Base-by-base conservation (phyloP, 1,284 basidiomycete genomes). In the Leucoagaricus sp. region DNA sequence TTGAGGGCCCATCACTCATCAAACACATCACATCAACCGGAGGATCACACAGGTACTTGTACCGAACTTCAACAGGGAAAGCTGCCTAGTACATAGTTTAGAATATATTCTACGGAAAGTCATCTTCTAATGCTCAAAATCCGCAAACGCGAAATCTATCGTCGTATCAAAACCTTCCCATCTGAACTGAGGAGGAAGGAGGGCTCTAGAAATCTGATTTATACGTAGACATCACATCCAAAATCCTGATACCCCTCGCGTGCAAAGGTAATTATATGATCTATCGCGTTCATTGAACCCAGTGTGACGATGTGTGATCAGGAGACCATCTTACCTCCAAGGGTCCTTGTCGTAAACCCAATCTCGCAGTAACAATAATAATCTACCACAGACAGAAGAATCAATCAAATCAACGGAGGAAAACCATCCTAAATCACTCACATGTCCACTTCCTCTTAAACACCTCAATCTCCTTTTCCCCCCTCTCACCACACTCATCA, bases 371-470 rank as follows among this genome's bases (percentile, higher is more conserved):
- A 91, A 60, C 82, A 84, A 69, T 72, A 69, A 65, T 63, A 63
- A 60, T 65, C 63, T 63, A 36, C 52, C 40, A 44, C 26, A 49
- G 12, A 23, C 33, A 13, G 7, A 21, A 25, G 26, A 57, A 55
- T 44, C 47, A 29, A 38, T 13, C 31, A 8, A 19, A 82, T n/a
- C n/a, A n/a, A n/a, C n/a, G n/a, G n/a, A n/a, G n/a, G n/a, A n/a
- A n/a, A n/a, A n/a, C n/a, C n/a, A n/a, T n/a, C n/a, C n/a, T n/a
- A n/a, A n/a, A n/a, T n/a, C n/a, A n/a, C 82, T 76, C 68, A 86
- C 87, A 93, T 60, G 88, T 79, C 90, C 90, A 93, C 69, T 93
- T 93, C 53, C 87, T 71, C 67, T 82, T 83, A 71, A 93, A 93
- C 25, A 91, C 84, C 65, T 91, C 85, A 50, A 91, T 81, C 65